These are phyloP conservation scores for Serpula lacrymans DNA, from an alignment of 768 basidiomycete species.

Conservation along the genomic window DNA sequence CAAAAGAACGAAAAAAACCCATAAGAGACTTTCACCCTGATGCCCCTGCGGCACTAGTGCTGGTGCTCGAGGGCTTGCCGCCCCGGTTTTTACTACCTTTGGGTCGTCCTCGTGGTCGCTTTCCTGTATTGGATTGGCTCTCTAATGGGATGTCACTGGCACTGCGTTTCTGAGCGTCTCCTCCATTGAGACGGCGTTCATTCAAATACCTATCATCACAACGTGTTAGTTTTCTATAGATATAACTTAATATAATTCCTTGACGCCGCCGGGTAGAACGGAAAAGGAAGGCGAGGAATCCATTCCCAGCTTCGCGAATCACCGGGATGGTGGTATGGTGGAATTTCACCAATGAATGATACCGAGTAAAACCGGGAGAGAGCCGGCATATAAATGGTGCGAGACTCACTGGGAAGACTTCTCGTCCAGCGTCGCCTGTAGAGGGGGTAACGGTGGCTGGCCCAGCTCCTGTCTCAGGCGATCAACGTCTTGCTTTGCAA, in stretches of 20 bases:
- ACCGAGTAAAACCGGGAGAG: constrained; percentile 4
- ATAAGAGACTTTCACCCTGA: constrained; percentile 4
- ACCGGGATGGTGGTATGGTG: not conserved
- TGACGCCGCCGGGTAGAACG: not conserved
- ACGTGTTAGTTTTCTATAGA: constrained; percentile 3
- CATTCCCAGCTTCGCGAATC: constrained; percentile 7
- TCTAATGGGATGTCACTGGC: constrained; percentile 24
- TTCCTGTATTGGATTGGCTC: constrained; percentile 28
- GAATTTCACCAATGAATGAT: constrained; percentile 2
- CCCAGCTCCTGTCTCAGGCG: constrained; percentile 72
- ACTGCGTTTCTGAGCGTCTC: constrained; percentile 24
- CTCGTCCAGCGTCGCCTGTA: constrained; percentile 75
- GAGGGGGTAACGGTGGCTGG: constrained; percentile 65
- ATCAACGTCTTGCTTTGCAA: constrained; percentile 76
- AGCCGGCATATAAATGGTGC: constrained; percentile 36
- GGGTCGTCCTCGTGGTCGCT: constrained; percentile 62
- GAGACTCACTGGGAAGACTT: constrained; percentile 51
- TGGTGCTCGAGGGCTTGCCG: constrained; percentile 8
- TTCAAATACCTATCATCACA: constrained; percentile 48
- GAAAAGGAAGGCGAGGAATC: constrained; percentile 7
- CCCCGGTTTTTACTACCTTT: constrained; percentile 64
- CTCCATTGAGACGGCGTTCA: constrained; percentile 56
- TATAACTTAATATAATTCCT: not conserved
- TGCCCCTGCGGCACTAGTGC: constrained; percentile 10
- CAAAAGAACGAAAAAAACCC: no score